Percentiles rank a stretch among this genome's conserved stretches.
These are phyloP conservation scores for Paramecium primaurelia DNA, from an alignment of 73 alveolate species.

Conservation along the genomic window DNA sequence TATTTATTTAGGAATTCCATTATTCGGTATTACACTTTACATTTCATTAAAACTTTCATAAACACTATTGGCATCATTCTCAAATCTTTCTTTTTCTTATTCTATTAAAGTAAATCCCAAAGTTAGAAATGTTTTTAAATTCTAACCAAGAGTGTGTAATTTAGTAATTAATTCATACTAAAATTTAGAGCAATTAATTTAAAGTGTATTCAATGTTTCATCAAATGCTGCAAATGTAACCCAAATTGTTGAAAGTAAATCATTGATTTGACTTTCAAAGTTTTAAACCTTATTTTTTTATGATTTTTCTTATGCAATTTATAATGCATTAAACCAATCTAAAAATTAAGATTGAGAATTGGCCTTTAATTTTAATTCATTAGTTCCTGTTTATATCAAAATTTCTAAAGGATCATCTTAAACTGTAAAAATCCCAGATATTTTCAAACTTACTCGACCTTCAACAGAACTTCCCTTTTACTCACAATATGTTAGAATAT, in stretches of 20 bases:
- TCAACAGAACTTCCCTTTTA: background rate
- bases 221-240: constrained; percentile 35
- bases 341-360: background rate
- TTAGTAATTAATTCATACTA: background rate
- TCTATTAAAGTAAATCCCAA: background rate
- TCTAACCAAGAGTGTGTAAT: background rate
- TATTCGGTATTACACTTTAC: background rate
- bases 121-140: background rate
- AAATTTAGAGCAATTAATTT: background rate
- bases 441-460: background rate
- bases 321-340: background rate
- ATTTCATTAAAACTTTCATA: constrained; percentile 39
- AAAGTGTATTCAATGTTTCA: background rate
- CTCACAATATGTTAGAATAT: background rate
- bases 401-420: background rate
- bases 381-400: background rate
- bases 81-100: background rate
- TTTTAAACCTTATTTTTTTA: background rate
- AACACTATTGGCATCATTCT: background rate
- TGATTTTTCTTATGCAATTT: background rate
- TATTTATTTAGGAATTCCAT: background rate
- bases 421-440: background rate
- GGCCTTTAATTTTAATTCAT: background rate
- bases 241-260: background rate
- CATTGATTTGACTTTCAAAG: background rate